Conservation (phyloP, 2,329 filamentous ascomycete genomes). For the Talaromyces sp. region DNA sequence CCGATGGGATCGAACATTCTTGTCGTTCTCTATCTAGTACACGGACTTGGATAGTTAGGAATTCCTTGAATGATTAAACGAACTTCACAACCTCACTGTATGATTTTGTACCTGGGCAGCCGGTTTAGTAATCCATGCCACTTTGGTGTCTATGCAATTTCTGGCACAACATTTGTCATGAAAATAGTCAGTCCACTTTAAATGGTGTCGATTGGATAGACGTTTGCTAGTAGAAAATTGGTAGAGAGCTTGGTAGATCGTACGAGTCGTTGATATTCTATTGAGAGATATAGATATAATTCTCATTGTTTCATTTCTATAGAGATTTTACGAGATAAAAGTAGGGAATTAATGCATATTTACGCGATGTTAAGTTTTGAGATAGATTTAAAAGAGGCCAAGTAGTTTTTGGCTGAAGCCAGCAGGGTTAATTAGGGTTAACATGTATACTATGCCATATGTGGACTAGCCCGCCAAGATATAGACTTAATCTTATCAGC, state of each 20-base stretch:
- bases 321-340: background rate
- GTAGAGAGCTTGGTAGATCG: background rate
- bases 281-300: background rate
- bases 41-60: too few species aligned
- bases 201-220: background rate
- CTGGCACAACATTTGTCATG: background rate
- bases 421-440: background rate
- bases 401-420: too few species aligned
- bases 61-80: too few species aligned
- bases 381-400: background rate
- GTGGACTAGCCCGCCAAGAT: background rate
- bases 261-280: background rate
- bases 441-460: background rate
- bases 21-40: too few species aligned
- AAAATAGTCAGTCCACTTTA: background rate
- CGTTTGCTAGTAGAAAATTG: background rate
- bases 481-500: slow-evolving; percentile 3
- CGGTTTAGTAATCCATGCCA: too few species aligned
- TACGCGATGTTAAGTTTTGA: background rate
- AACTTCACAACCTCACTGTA: too few species aligned
- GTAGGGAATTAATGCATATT: background rate
- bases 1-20: too few species aligned
- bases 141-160: too few species aligned
- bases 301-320: background rate
- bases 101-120: too few species aligned